Percentiles rank a stretch among this genome's conserved stretches.
phyloP scores from a whole-genome alignment of 768 basidiomycete species.

The Xerocomus brunneocitrinus region DNA sequence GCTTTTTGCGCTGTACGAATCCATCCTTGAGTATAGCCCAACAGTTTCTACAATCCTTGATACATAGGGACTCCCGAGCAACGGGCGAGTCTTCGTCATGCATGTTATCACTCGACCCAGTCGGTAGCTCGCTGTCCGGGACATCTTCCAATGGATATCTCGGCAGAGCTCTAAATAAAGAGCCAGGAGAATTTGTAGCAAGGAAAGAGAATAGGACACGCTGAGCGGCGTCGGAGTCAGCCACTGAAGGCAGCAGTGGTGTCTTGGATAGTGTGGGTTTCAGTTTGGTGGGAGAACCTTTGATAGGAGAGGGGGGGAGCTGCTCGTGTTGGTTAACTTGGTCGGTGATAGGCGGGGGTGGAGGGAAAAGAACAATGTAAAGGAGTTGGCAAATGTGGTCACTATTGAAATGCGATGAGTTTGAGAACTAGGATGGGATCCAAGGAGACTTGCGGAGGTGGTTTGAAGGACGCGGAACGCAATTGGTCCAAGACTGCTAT shows the following conservation, averaged over 20 bases:
- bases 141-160: slow-evolving; percentile 33
- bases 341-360: slow-evolving; percentile 23
- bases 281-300: slow-evolving; percentile 48
- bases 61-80: slow-evolving; percentile 48
- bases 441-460: slow-evolving; percentile 47
- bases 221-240: slow-evolving; percentile 48
- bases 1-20: slow-evolving; percentile 40
- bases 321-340: slow-evolving; percentile 19
- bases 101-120: slow-evolving; percentile 23
- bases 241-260: slow-evolving; percentile 39
- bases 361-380: slow-evolving; percentile 66
- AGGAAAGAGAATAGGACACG: slow-evolving; percentile 52
- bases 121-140: slow-evolving; percentile 1
- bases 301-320: slow-evolving; percentile 30
- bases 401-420: slow-evolving; percentile 31
- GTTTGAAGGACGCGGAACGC: slow-evolving; percentile 52
- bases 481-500: slow-evolving; percentile 60
- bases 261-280: slow-evolving; percentile 36
- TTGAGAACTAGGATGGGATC: slow-evolving; percentile 8
- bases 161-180: slow-evolving; percentile 54
- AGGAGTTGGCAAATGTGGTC: slow-evolving; percentile 63
- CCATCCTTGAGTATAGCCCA: slow-evolving; percentile 60
- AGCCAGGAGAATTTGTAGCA: slow-evolving; percentile 50
- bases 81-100: slow-evolving; percentile 52
- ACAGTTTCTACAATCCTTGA: slow-evolving; percentile 50